These are phyloP conservation scores for Melampsora americana DNA, from an alignment of 1,284 basidiomycete species.

Conservation along the genomic window DNA sequence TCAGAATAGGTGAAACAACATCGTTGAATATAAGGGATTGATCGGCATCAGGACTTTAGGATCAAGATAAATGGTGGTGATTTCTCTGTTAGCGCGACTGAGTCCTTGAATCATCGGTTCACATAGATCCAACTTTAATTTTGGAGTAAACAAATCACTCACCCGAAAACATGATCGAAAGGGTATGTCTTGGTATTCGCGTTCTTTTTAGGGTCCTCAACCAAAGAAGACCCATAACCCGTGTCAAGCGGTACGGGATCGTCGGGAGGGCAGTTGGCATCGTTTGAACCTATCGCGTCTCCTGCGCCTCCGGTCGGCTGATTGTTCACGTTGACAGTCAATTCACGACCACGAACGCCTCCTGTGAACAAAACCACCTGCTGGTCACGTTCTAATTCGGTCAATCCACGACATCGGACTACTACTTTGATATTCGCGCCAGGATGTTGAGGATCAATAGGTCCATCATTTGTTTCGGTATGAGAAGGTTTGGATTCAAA, in stretches of 20 bases:
- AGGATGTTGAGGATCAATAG: conserved; percentile 7
- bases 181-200: conserved; percentile 44
- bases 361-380: conserved; percentile 38
- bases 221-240: conserved; percentile 38
- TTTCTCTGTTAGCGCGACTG: background rate
- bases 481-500: background rate
- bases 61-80: conserved; percentile 37
- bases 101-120: background rate
- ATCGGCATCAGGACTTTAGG: conserved; percentile 95
- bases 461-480: conserved; percentile 1
- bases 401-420: conserved; percentile 40
- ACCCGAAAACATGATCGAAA: conserved; percentile 45
- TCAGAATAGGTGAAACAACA: conserved; percentile 85
- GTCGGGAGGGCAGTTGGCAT: background rate
- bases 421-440: conserved; percentile 44
- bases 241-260: conserved; percentile 17
- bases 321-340: conserved; percentile 43
- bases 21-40: conserved; percentile 91
- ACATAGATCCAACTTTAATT: background rate
- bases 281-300: conserved; percentile 4
- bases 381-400: conserved; percentile 41
- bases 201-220: conserved; percentile 39
- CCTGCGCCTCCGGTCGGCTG: background rate
- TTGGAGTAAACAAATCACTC: background rate
- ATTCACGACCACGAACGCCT: conserved; percentile 38